Evolutionary conservation across 139 green algal genomes (phyloP).

Genomic region (Marvania coccoides): DNA sequence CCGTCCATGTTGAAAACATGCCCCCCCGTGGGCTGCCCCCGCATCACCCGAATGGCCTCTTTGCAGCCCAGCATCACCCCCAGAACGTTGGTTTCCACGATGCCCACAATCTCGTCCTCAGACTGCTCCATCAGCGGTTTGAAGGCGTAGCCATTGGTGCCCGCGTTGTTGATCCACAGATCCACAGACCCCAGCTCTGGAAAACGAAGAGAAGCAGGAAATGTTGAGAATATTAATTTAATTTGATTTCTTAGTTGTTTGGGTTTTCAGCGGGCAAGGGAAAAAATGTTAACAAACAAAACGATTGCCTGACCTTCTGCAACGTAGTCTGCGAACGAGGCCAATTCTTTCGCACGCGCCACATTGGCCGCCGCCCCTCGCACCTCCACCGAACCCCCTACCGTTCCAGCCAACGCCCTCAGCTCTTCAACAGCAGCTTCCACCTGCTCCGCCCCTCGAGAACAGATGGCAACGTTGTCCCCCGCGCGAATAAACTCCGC

Average conservation of each 20-base stretch:
- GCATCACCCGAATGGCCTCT: constrained; percentile 85
- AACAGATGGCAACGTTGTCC: constrained; percentile 71
- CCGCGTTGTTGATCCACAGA: constrained; percentile 65
- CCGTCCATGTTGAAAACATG: constrained; percentile 96
- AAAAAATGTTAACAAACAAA: neutral
- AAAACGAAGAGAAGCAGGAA: neutral
- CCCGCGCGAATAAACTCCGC: constrained; percentile 58
- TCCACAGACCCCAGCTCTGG: constrained; percentile 21
- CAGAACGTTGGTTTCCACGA: constrained; percentile 89
- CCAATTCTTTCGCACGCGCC: constrained; percentile 40
- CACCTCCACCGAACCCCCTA: neutral
- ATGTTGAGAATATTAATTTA: neutral
- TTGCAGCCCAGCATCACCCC: constrained; percentile 84
- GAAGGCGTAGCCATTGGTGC: constrained; percentile 85
- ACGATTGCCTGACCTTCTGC: neutral
- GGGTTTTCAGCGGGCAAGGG: neutral
- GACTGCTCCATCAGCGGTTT: constrained; percentile 50
- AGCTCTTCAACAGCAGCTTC: constrained; percentile 42
- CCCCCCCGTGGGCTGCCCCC: constrained; percentile 60
- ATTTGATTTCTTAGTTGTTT: neutral
- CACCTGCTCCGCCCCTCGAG: constrained; percentile 45
- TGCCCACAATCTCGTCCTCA: constrained; percentile 61
- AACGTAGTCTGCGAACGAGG: constrained; percentile 57
- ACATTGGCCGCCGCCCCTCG: constrained; percentile 61
- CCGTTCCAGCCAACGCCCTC: neutral